Conservation (phyloP, 805 yeast species). For the Wickerhamomyces xylosicus region DNA sequence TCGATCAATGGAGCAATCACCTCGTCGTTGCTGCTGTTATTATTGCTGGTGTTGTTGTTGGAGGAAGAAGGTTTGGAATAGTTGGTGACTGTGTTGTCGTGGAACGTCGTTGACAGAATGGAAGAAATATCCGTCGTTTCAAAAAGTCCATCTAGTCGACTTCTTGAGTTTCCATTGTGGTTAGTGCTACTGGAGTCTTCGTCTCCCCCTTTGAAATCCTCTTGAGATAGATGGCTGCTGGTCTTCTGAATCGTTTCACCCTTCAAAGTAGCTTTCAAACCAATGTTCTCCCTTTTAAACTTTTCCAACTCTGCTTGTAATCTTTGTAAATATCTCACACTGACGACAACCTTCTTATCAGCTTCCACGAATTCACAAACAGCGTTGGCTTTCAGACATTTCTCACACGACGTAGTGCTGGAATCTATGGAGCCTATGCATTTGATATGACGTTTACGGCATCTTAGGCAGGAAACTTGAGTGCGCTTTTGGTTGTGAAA, state of each 20-base stretch:
- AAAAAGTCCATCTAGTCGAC: conserved; percentile 9
- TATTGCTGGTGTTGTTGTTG: neutral
- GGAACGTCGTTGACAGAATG: conserved; percentile 17
- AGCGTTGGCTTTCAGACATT: conserved; percentile 44
- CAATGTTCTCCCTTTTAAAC: conserved; percentile 56
- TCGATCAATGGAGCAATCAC: conserved; percentile 65
- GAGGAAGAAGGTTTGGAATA: neutral
- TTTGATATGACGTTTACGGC: conserved; percentile 62
- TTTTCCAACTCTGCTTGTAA: conserved; percentile 59
- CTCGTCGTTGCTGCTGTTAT: conserved; percentile 24
- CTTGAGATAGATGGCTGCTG: neutral
- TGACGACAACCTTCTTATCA: conserved; percentile 62
- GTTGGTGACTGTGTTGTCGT: conserved; percentile 18
- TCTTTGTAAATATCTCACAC: conserved; percentile 57
- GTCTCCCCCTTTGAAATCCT: neutral
- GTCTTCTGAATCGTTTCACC: conserved; percentile 2
- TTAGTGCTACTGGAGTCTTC: neutral
- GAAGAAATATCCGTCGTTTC: conserved; percentile 16
- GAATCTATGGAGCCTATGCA: conserved; percentile 78
- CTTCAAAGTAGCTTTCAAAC: conserved; percentile 28
- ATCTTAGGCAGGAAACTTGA: conserved; percentile 37
- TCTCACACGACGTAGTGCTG: conserved; percentile 65
- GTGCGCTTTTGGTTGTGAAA: conserved; percentile 1
- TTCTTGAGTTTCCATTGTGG: neutral
- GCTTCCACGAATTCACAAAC: conserved; percentile 66